Percentiles rank a stretch among this genome's conserved stretches.
These are phyloP conservation scores for Plectranthus barbatus DNA, from an alignment of 257 asterid species.

Conservation along the genomic window DNA sequence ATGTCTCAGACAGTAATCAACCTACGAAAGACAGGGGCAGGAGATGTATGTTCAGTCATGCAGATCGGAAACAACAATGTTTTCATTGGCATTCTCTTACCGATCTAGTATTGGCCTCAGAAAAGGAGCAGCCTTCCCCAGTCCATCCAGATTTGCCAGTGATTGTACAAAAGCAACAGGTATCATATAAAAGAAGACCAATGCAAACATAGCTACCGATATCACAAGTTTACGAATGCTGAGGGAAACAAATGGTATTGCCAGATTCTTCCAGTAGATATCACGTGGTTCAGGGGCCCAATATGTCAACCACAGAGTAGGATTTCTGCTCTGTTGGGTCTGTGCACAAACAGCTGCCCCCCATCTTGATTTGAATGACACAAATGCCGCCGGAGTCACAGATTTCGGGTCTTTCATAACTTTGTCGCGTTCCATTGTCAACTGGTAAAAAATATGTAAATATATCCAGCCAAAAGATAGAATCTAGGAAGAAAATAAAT, in stretches of 20 bases:
- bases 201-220: constrained; percentile 49
- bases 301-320: constrained; percentile 78
- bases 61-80: not conserved
- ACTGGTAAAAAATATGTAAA: constrained; percentile 17
- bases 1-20: not conserved
- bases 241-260: constrained; percentile 74
- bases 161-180: constrained; percentile 97
- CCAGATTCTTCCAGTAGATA: constrained; percentile 86
- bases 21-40: not conserved
- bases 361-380: constrained; percentile 84
- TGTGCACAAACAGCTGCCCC: constrained; percentile 99
- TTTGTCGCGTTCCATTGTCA: constrained; percentile 59
- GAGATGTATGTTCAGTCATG: not conserved
- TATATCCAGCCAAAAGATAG: not conserved
- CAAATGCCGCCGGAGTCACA: constrained; percentile 71
- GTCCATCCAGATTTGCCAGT: constrained; percentile 89
- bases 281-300: constrained; percentile 99
- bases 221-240: constrained; percentile 61
- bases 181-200: constrained; percentile 92
- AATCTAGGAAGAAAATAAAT: not conserved
- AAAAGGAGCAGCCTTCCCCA: constrained; percentile 78
- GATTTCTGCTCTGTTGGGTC: constrained; percentile 89
- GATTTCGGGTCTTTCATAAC: constrained; percentile 63
- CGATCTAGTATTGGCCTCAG: constrained; percentile 69
- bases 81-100: constrained; percentile 34